A percentile compares a stretch with the other conserved stretches of the same genome.
These are phyloP conservation scores for Chrysophaeum taylorii DNA, from an alignment of 352 stramenopile species.

Conservation along the genomic window DNA sequence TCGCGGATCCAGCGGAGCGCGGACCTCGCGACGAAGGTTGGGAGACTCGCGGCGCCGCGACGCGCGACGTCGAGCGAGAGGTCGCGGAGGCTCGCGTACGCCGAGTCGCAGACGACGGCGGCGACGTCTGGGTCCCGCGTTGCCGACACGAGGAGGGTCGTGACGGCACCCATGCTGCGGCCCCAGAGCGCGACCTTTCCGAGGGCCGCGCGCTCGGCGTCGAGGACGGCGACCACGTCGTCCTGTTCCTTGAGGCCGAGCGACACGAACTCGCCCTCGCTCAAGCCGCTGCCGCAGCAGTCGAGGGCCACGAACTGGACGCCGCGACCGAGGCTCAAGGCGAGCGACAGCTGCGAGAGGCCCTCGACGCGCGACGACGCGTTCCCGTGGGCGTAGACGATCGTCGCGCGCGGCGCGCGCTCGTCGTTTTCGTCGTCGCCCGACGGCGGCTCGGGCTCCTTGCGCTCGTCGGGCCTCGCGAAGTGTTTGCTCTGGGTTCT, in stretches of 20 bases:
- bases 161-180: background rate
- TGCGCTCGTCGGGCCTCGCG: too few relatives aligned
- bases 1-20: background rate
- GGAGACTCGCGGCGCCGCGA: background rate
- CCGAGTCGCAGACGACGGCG: background rate
- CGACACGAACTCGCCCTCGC: background rate
- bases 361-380: background rate
- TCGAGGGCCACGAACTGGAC: background rate
- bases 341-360: background rate
- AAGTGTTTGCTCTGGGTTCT: too few relatives aligned
- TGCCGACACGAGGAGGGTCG: background rate
- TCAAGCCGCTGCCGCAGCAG: background rate
- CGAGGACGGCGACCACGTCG: background rate
- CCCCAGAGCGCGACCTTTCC: background rate
- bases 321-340: background rate
- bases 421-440: too few relatives aligned
- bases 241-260: background rate
- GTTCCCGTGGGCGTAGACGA: background rate
- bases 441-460: too few relatives aligned
- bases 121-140: background rate
- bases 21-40: background rate
- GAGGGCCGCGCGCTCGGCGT: background rate
- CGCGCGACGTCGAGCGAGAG: background rate
- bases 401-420: too few relatives aligned
- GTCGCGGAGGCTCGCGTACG: background rate